Conservation (phyloP, 768 basidiomycete species). For the Agrocybe chaxingu region DNA sequence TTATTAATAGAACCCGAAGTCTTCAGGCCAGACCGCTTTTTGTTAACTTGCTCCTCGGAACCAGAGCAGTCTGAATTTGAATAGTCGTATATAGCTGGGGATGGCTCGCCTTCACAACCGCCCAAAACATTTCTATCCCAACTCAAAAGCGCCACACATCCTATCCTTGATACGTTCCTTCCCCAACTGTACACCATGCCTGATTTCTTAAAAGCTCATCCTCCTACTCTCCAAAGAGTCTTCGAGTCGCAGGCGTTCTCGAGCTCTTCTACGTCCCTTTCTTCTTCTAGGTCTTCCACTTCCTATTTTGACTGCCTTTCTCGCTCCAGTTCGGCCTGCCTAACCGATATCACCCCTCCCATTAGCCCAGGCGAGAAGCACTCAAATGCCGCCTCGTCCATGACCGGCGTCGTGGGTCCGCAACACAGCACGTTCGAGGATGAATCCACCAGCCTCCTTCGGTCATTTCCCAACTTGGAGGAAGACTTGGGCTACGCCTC, state of each 20-base stretch:
- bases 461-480: not conserved
- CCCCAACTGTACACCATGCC: constrained; percentile 2
- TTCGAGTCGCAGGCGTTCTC: constrained; percentile 19
- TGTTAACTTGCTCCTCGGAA: too few species aligned
- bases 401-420: not conserved
- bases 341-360: constrained; percentile 19
- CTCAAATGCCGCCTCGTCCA: constrained; percentile 4
- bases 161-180: not conserved
- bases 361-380: constrained; percentile 12
- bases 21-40: too few species aligned
- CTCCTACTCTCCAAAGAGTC: constrained; percentile 12
- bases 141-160: not conserved
- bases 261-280: constrained; percentile 15
- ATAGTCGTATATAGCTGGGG: not conserved
- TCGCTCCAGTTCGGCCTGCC: constrained; percentile 15
- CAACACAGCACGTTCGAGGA: not conserved
- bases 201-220: constrained; percentile 4
- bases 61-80: not conserved
- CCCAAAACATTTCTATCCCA: not conserved
- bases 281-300: constrained; percentile 10
- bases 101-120: too few species aligned
- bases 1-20: too few species aligned
- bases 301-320: constrained; percentile 14
- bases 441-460: not conserved
- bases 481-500: constrained; percentile 7